These are phyloP conservation scores for Wickerhamiella occidentalis DNA, from an alignment of 805 yeast species.

Conservation along the genomic window DNA sequence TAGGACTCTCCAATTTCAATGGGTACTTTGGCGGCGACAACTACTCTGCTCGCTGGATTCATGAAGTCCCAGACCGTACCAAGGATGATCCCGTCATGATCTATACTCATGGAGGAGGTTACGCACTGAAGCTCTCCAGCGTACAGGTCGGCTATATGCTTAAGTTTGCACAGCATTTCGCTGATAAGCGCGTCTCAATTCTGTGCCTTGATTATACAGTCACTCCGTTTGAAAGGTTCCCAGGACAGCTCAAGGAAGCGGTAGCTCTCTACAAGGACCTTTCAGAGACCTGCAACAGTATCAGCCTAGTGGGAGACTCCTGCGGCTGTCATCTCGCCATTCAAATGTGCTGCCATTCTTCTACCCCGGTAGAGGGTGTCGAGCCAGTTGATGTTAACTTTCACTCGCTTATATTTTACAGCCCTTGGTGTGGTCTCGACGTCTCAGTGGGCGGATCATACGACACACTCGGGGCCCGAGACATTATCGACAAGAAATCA, in stretches of 20 bases:
- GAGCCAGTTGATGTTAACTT: background rate
- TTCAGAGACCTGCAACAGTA: conserved; percentile 10
- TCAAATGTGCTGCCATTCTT: conserved; percentile 13
- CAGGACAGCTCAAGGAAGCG: conserved; percentile 23
- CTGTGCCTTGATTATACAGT: conserved; percentile 26
- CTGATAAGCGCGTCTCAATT: conserved; percentile 19
- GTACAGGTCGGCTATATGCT: conserved; percentile 18
- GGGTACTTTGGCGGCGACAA: conserved; percentile 9
- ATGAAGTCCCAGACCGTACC: conserved; percentile 19
- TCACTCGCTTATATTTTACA: conserved; percentile 13
- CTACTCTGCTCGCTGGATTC: conserved; percentile 18
- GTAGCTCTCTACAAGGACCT: background rate
- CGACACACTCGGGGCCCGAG: background rate
- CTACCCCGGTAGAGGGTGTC: conserved; percentile 11
- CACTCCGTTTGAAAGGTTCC: conserved; percentile 20
- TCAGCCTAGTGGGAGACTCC: conserved; percentile 26
- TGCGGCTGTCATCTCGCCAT: conserved; percentile 27
- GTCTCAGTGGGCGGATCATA: conserved; percentile 1
- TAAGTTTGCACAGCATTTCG: conserved; percentile 10
- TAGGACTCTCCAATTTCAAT: conserved; percentile 17
- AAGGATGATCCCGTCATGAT: conserved; percentile 22
- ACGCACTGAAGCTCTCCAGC: conserved; percentile 17
- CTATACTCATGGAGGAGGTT: conserved; percentile 25
- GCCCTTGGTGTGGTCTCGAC: conserved; percentile 16
- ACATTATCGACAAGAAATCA: conserved; percentile 8